phyloP scores from a whole-genome alignment of 352 stramenopile genomes.

The Globisporangium paddicum region DNA sequence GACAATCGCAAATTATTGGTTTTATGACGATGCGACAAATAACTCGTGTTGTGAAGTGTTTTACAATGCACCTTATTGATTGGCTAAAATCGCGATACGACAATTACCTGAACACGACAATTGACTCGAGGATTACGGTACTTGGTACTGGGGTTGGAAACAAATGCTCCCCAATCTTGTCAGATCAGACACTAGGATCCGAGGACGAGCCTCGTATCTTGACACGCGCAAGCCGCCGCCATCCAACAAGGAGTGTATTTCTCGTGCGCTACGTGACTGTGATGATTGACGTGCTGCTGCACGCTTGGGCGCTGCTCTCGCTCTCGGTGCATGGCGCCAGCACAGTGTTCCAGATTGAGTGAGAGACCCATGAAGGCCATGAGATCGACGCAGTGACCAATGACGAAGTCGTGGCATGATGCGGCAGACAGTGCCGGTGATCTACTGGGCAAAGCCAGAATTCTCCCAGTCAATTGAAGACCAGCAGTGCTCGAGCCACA shows the following conservation, averaged over 20 bases:
- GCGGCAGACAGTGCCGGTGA: not conserved
- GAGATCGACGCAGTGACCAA: not conserved
- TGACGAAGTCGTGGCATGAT: not conserved
- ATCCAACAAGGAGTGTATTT: conserved; percentile 53
- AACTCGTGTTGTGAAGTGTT: no score
- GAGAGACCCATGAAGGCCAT: conserved; percentile 14
- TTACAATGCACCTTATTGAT: no score
- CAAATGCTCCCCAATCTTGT: no score
- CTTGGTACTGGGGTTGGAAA: no score
- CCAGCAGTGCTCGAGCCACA: conserved; percentile 4
- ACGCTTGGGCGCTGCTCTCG: conserved; percentile 42
- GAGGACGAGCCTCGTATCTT: no score
- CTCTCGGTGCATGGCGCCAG: conserved; percentile 54
- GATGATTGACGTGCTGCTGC: conserved; percentile 65
- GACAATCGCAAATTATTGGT: no score
- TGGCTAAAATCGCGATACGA: no score
- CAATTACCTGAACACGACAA: no score
- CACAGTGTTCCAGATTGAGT: conserved; percentile 45
- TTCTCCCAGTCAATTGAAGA: not conserved
- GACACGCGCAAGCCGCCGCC: conserved; percentile 21
- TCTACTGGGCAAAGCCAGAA: conserved; percentile 7
- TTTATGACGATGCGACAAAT: no score
- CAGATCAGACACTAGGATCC: no score
- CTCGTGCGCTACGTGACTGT: conserved; percentile 48
- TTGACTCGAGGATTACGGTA: no score